Base-by-base conservation (phyloP, 306 rosid genomes). In the Elaeagnus macrophylla region DNA sequence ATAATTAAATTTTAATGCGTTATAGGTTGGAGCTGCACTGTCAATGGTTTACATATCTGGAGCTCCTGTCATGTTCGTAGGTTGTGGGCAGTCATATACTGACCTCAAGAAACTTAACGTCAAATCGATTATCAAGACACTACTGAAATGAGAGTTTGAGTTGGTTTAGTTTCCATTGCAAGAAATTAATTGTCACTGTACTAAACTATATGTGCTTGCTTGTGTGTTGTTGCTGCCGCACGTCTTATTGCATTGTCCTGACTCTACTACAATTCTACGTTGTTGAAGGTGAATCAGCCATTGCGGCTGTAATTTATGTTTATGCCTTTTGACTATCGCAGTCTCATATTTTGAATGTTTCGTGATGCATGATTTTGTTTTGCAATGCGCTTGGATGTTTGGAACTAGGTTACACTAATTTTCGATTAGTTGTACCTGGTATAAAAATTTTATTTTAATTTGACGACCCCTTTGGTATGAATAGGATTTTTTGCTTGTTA, bases 11-110 rank as follows among this genome's bases (percentile, higher is more conserved):
- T 36, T 11, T 45, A 43, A 64, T 61, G 32, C 4, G 32, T 37
- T 60, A 20, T 55, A 93, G 99, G 99, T 93, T 60, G 99, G 99
- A 70, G 99, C 99, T 58, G 96, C 99, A 58, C 82, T 93, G 20
- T 93, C 99, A 12, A 93, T 93, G 99, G 99, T 93, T 48, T 93
- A 93, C 75, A 74, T 93, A 60, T 87, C 99, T 6, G 99, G 99
- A 64, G 85, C 99, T 43, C 99, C 99, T 0, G 95, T 93, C 42
- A 93, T 93, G 99, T 93, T 93, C 37, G 99, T 93, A 25, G 99
- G 99, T 7, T 93, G 99, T 20, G 99, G 99, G 54, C 99, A 93
- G 79, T 87, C 99, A 7, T 87, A 93, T 45, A 87, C 96, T 1
- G 99, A 93, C 74, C 95, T 93, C 49, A 93, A 82, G 81, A 93